Conservation (phyloP, 352 stramenopile genomes). For the Phytopythium sindhum region DNA sequence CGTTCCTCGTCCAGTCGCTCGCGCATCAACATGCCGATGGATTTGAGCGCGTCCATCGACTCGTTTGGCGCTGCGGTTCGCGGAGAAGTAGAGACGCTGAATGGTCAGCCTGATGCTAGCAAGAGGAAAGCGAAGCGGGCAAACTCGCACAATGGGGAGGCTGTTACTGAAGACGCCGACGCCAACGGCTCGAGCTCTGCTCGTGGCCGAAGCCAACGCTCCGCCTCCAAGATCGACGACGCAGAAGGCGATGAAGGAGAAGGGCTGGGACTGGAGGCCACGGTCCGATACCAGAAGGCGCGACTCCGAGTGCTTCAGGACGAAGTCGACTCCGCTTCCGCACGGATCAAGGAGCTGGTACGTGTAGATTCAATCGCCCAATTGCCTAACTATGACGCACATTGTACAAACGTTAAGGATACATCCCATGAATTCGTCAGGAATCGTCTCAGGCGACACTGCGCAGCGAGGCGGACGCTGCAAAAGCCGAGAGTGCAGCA, state of each 20-base stretch:
- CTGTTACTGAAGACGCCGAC: not conserved
- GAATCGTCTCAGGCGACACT: conserved; percentile 29
- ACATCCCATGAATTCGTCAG: conserved; percentile 19
- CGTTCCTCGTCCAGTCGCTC: not conserved
- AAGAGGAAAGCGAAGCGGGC: not conserved
- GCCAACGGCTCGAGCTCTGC: not conserved
- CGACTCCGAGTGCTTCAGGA: conserved; percentile 69
- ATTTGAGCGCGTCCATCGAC: conserved; percentile 56
- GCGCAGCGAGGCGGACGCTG: conserved; percentile 40
- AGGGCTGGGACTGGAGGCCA: conserved; percentile 54
- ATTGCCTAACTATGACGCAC: too few relatives aligned
- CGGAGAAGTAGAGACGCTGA: conserved; percentile 1
- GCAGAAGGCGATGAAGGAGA: conserved; percentile 10
- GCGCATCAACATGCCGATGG: conserved; percentile 18
- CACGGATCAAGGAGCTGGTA: conserved; percentile 47
- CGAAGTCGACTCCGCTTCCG: conserved; percentile 41
- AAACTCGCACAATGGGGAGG: not conserved
- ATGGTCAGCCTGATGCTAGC: not conserved
- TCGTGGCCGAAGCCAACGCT: not conserved
- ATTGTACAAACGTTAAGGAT: not conserved
- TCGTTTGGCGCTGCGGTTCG: conserved; percentile 19
- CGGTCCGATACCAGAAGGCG: conserved; percentile 72
- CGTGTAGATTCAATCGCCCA: not conserved
- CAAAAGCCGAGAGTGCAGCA: conserved; percentile 41
- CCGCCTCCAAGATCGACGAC: not conserved